Conservation (phyloP, 208 protist species). For the Trypanosomatidae sp. region DNA sequence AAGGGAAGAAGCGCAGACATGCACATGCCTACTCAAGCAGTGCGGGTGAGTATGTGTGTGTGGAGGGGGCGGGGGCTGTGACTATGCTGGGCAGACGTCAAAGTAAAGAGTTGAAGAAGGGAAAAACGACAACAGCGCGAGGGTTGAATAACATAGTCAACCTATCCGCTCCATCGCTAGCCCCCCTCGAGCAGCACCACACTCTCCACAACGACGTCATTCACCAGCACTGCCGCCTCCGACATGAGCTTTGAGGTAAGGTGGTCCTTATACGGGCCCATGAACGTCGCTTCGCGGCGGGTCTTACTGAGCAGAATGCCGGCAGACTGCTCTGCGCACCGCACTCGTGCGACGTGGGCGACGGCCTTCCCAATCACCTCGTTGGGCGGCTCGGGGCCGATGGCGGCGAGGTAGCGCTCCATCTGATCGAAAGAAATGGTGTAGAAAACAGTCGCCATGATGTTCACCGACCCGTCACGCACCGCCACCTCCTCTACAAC, state of each 20-base stretch:
- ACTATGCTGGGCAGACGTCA: not conserved
- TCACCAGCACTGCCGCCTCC: slow-evolving; percentile 54
- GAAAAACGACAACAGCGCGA: not conserved
- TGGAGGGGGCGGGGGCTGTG: not conserved
- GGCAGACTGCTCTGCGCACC: slow-evolving; percentile 59
- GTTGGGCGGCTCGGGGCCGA: slow-evolving; percentile 73
- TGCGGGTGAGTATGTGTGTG: not conserved
- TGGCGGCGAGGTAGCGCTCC: slow-evolving; percentile 79
- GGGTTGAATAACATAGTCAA: not conserved
- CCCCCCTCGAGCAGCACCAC: slow-evolving; percentile 49
- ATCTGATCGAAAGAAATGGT: slow-evolving; percentile 70
- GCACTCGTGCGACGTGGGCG: slow-evolving; percentile 46
- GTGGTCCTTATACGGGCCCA: slow-evolving; percentile 45
- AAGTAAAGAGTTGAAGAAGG: not conserved
- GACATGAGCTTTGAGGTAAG: slow-evolving; percentile 71
- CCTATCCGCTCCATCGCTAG: slow-evolving; percentile 4
- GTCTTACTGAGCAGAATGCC: slow-evolving; percentile 68
- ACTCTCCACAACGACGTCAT: slow-evolving; percentile 55
- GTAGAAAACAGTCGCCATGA: slow-evolving; percentile 69
- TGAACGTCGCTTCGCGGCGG: slow-evolving; percentile 63
- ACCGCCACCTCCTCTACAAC: slow-evolving; percentile 55
- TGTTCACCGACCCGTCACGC: slow-evolving; percentile 61
- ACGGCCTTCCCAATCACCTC: slow-evolving; percentile 63
- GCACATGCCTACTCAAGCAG: not conserved
- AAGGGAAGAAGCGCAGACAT: not conserved